Conservation (phyloP, 2,329 filamentous ascomycete species). For the Mariannaea elegans region DNA sequence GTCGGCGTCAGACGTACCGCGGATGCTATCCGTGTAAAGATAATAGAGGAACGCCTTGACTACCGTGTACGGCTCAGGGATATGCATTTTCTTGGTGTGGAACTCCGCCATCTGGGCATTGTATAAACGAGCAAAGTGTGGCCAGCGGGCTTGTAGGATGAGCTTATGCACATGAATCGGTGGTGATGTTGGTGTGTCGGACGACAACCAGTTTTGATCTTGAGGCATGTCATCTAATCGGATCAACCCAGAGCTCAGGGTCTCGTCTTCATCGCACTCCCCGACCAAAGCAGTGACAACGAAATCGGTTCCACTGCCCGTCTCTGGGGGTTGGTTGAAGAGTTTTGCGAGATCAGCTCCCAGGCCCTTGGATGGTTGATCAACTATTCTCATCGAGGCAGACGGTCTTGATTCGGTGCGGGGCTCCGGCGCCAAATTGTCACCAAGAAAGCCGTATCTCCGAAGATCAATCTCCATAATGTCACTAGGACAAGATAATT, state of each 20-base stretch:
- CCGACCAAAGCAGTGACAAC: constrained; percentile 88
- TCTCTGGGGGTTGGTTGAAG: constrained; percentile 87
- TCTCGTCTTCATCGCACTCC: constrained; percentile 75
- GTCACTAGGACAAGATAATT: constrained; percentile 62
- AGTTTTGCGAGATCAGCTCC: constrained; percentile 86
- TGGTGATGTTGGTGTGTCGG: constrained; percentile 73
- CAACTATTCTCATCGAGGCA: constrained; percentile 55
- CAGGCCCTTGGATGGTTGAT: constrained; percentile 72
- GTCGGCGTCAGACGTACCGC: constrained; percentile 58
- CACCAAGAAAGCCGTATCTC: constrained; percentile 89
- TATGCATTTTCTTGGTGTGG: constrained; percentile 96
- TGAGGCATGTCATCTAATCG: constrained; percentile 53
- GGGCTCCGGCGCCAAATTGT: constrained; percentile 69
- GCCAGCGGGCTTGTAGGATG: constrained; percentile 94
- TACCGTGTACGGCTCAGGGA: constrained; percentile 93
- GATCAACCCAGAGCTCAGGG: constrained; percentile 61
- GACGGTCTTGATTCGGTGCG: constrained; percentile 60
- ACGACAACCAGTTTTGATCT: constrained; percentile 65
- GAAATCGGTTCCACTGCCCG: constrained; percentile 89
- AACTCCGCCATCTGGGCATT: constrained; percentile 96
- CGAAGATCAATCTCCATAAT: constrained; percentile 93
- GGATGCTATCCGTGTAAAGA: constrained; percentile 94
- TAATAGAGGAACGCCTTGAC: constrained; percentile 97
- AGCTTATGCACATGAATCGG: constrained; percentile 96
- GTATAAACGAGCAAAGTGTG: constrained; percentile 93